These are phyloP conservation scores for Nicotiana tomentosiformis DNA, from an alignment of 257 asterid species.

Conservation along the genomic window DNA sequence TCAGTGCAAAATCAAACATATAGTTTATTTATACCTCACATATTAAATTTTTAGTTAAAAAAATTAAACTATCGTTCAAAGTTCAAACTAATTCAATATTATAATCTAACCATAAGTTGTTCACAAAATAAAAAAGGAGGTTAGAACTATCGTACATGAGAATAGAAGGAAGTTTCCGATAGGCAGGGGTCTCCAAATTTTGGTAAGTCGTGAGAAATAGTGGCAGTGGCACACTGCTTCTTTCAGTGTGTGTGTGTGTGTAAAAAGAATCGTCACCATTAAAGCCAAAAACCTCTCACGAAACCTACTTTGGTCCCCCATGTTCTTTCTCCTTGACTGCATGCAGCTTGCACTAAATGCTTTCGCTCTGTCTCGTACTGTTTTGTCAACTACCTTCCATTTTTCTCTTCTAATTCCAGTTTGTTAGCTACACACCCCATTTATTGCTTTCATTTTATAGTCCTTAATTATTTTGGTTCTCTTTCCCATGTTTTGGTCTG, in stretches of 20 bases:
- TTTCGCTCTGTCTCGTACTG: not conserved
- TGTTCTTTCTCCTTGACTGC: constrained; percentile 19
- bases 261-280: not conserved
- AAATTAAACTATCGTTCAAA: no score
- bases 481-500: not conserved
- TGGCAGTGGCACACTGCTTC: not conserved
- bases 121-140: no score
- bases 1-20: no score
- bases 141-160: not conserved
- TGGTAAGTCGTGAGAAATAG: not conserved
- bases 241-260: not conserved
- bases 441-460: not conserved
- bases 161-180: not conserved
- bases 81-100: no score
- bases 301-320: not conserved
- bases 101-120: no score
- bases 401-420: not conserved
- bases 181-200: not conserved
- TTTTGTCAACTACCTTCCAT: constrained; percentile 17
- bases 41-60: no score
- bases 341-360: constrained; percentile 23
- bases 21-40: no score
- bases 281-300: not conserved
- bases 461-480: not conserved
- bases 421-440: not conserved